Evolutionary conservation across 495 filamentous ascomycete genomes (phyloP).

Genomic region (Collariella sp.): DNA sequence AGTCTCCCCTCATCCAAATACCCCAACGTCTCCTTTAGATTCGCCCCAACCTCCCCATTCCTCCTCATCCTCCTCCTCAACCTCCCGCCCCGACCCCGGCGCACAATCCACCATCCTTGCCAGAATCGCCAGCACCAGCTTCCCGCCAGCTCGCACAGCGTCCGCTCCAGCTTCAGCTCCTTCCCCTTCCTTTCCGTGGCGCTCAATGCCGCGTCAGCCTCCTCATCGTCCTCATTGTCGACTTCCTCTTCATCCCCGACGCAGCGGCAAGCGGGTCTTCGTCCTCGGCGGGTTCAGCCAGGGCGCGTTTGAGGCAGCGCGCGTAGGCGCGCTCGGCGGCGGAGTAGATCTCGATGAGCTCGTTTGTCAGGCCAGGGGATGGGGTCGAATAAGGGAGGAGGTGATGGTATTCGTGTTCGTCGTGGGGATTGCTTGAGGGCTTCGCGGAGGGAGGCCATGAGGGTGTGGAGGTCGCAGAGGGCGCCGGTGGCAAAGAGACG

Average conservation of each 20-base stretch:
- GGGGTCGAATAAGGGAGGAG: conserved; percentile 56
- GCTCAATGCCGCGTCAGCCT: conserved; percentile 43
- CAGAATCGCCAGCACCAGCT: conserved; percentile 69
- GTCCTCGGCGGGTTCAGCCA: conserved; percentile 59
- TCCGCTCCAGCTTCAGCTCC: conserved; percentile 66
- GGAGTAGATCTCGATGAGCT: conserved; percentile 65
- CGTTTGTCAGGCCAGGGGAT: conserved; percentile 49
- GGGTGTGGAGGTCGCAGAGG: conserved; percentile 70
- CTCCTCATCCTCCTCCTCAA: conserved; percentile 55
- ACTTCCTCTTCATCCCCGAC: conserved; percentile 51
- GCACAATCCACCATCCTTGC: conserved; percentile 61
- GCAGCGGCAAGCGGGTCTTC: conserved; percentile 48
- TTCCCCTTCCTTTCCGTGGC: conserved; percentile 48
- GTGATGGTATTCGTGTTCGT: conserved; percentile 33
- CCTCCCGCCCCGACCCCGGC: conserved; percentile 47
- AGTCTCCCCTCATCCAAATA: conserved; percentile 58
- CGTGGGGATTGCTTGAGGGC: conserved; percentile 21
- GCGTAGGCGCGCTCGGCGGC: conserved; percentile 67
- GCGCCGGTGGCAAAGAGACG: conserved; percentile 64
- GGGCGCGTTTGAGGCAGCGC: conserved; percentile 53
- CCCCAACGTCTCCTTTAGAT: conserved; percentile 67
- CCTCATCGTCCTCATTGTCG: conserved; percentile 47
- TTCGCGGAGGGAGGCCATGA: conserved; percentile 64
- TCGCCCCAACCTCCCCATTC: conserved; percentile 60
- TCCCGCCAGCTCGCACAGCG: conserved; percentile 74